Evolutionary conservation across 2,329 filamentous ascomycete species (phyloP).

Genomic region (Pestalotiopsis fici): DNA sequence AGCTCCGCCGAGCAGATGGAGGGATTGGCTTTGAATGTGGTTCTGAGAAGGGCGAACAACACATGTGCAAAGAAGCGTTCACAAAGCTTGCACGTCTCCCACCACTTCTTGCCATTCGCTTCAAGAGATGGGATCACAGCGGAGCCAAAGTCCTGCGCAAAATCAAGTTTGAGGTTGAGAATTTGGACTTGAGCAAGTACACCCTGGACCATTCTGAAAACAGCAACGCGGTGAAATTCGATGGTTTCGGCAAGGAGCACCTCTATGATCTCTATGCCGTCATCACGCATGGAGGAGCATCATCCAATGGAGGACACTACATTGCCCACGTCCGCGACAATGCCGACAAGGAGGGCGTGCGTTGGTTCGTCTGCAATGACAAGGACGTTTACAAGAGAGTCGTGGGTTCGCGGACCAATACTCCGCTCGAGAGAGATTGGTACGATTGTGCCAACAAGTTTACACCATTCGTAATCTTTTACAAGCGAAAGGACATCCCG

Average conservation of each 20-base stretch:
- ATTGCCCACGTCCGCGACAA: slow-evolving; percentile 66
- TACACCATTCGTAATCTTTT: slow-evolving; percentile 20
- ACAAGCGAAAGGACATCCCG: slow-evolving; percentile 20
- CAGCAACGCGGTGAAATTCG: slow-evolving; percentile 32
- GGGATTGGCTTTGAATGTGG: slow-evolving; percentile 5
- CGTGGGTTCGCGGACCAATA: neutral
- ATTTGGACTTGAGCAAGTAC: slow-evolving; percentile 56
- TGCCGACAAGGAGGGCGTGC: slow-evolving; percentile 30
- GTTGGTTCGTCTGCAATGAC: slow-evolving; percentile 56
- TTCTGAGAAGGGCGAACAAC: neutral
- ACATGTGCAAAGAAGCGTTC: slow-evolving; percentile 3
- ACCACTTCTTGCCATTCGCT: slow-evolving; percentile 73
- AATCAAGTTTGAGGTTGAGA: slow-evolving; percentile 76
- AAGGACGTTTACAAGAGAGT: neutral
- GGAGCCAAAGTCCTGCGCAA: slow-evolving; percentile 67
- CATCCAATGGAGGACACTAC: slow-evolving; percentile 77
- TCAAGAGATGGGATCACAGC: slow-evolving; percentile 40
- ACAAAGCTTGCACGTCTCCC: slow-evolving; percentile 69
- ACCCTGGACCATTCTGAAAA: slow-evolving; percentile 11
- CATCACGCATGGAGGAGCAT: slow-evolving; percentile 72
- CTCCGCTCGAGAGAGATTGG: slow-evolving; percentile 4
- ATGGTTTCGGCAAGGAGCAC: slow-evolving; percentile 56
- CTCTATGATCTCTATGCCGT: slow-evolving; percentile 86
- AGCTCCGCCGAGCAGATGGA: neutral
- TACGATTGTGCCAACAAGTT: neutral